phyloP scores from a whole-genome alignment of 2,329 filamentous ascomycete genomes.

The Phaeomoniella chlamydospora region DNA sequence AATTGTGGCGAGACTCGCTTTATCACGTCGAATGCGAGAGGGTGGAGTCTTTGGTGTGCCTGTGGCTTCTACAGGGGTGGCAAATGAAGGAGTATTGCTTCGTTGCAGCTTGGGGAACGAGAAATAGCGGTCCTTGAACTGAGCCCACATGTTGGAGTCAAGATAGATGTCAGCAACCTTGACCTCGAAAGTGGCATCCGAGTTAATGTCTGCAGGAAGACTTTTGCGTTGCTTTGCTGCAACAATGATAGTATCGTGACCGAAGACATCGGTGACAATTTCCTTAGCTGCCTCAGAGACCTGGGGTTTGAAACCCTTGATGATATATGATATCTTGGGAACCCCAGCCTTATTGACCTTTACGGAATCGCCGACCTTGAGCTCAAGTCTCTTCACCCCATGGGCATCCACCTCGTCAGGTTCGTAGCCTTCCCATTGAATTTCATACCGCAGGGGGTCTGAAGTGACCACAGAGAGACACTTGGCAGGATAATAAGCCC shows the following conservation, averaged over 20 bases:
- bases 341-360: conserved; percentile 28
- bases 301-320: conserved; percentile 24
- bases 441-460: conserved; percentile 23
- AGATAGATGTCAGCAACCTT: conserved; percentile 30
- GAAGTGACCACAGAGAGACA: conserved; percentile 32
- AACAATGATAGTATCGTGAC: conserved; percentile 24
- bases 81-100: background rate
- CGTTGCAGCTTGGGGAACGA: conserved; percentile 7
- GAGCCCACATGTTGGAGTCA: conserved; percentile 30
- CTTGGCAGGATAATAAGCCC: conserved; percentile 46
- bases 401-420: conserved; percentile 23
- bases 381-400: conserved; percentile 27
- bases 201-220: conserved; percentile 17
- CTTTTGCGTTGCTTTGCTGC: conserved; percentile 26
- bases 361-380: conserved; percentile 28
- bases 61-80: conserved; percentile 10
- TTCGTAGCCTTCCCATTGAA: conserved; percentile 29
- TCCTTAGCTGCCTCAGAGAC: conserved; percentile 15
- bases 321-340: conserved; percentile 26
- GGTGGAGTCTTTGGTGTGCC: conserved; percentile 34
- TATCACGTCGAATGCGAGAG: conserved; percentile 14
- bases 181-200: conserved; percentile 20
- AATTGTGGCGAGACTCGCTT: background rate
- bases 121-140: conserved; percentile 25
- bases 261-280: conserved; percentile 25